Evolutionary conservation across 768 basidiomycete species (phyloP), one percentile per base, ranked within the genome.

Genomic region (Brasilioporus rufonigricans): DNA sequence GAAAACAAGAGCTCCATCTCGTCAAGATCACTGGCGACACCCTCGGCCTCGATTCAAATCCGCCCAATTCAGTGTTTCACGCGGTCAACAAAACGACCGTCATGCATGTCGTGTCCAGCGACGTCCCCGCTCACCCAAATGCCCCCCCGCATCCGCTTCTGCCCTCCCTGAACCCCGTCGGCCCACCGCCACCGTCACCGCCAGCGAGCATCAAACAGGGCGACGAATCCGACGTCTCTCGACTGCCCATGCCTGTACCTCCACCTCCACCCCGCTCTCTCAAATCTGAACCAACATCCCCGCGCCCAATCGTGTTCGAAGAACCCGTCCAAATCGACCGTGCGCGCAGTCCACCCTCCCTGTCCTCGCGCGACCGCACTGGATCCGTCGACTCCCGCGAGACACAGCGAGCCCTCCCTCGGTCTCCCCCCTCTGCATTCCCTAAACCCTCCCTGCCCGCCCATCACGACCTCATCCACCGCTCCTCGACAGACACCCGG

Each of bases 131-230:
- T n/a, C n/a, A n/a, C n/a, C n/a, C n/a, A n/a, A n/a, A n/a, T n/a
- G n/a, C n/a, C n/a, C n/a, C n/a, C n/a, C n/a, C n/a, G n/a, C 31
- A 31, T 31, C 5, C 31, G 11, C n/a, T n/a, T n/a, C n/a, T 38
- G 43, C 44, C 10, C 18, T 57, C 13, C 13, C 44, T 35, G 16
- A 35, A 57, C 19, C 56, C 59, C 27, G 44, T 71, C 7, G 83
- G 84, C n/a, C 84, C 83, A 10, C 82, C 82, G 0, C 83, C 82
- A 2, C 82, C 84, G 11, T 84, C 79, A 0, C 77, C 77, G 1
- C 78, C 77, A 11, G 76, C 77, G 21, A 80, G 78, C 61, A 69
- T 71, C 29, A 66, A 59, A 46, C 62, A 61, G 9, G 50, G 32
- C 24, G 60, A 62, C 41, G 65, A 65, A 13, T 3, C 36, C 0